phyloP scores from a whole-genome alignment of 495 filamentous ascomycete genomes.

The Lasiosphaeria miniovina region DNA sequence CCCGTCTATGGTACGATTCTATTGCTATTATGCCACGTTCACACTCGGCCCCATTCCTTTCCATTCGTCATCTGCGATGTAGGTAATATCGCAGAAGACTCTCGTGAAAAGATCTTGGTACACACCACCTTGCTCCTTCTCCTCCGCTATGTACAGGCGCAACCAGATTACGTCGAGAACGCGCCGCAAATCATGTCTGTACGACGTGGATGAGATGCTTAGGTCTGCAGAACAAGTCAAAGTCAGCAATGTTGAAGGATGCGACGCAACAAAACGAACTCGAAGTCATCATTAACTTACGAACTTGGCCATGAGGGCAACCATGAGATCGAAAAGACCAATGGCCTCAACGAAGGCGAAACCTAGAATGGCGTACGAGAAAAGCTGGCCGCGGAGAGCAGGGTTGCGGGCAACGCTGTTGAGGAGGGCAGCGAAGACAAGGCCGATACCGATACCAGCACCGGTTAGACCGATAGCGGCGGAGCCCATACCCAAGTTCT shows the following conservation, averaged over 20 bases:
- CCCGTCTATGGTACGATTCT: conserved; percentile 38
- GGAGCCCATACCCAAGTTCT: conserved; percentile 82
- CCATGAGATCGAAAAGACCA: conserved; percentile 90
- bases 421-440: conserved; percentile 84
- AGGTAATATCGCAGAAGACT: conserved; percentile 22
- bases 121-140: conserved; percentile 20
- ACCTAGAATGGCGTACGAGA: conserved; percentile 90
- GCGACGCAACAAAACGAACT: too few species aligned
- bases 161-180: conserved; percentile 21
- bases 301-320: conserved; percentile 84
- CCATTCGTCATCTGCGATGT: conserved; percentile 21
- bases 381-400: conserved; percentile 83
- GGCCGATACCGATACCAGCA: conserved; percentile 90
- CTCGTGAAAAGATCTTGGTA: conserved; percentile 27
- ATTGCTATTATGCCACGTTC: conserved; percentile 25
- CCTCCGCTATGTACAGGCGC: conserved; percentile 30
- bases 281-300: conserved; percentile 35
- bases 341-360: conserved; percentile 94
- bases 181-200: conserved; percentile 21
- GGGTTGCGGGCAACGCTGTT: conserved; percentile 85
- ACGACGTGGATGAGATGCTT: conserved; percentile 19
- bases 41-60: conserved; percentile 29
- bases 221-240: conserved; percentile 21
- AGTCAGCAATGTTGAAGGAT: not conserved
- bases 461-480: conserved; percentile 86